Evolutionary conservation across 1,139 yeast genomes (phyloP).

Genomic region (Scheffersomyces parashehatae): DNA sequence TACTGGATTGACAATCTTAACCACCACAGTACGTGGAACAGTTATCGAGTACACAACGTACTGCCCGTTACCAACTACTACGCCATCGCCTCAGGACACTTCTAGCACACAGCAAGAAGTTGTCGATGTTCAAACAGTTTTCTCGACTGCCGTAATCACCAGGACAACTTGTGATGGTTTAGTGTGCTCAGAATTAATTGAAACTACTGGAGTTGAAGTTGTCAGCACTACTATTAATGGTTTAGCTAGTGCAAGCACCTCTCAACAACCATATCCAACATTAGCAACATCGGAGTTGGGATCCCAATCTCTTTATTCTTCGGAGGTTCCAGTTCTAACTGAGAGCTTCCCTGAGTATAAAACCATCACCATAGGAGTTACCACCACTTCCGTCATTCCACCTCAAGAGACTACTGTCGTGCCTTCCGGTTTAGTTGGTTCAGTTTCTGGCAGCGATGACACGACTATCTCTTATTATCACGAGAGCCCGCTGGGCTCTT

Average conservation of each 20-base stretch:
- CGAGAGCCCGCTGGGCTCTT: not conserved
- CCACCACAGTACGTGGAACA: not conserved
- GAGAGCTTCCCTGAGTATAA: not conserved
- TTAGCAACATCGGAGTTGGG: not conserved
- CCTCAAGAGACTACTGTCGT: not conserved
- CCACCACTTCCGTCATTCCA: not conserved
- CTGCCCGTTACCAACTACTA: not conserved
- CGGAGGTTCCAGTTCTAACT: not conserved
- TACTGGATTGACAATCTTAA: not conserved
- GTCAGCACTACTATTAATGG: not conserved
- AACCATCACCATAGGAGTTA: not conserved
- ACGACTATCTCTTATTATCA: not conserved
- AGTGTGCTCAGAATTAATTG: not conserved
- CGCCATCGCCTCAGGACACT: not conserved
- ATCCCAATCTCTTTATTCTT: not conserved
- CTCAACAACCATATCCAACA: not conserved
- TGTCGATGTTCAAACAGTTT: too few relatives aligned
- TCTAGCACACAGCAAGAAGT: too few relatives aligned
- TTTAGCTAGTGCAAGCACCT: not conserved
- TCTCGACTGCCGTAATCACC: not conserved
- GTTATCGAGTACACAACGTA: not conserved
- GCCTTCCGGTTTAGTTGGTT: not conserved
- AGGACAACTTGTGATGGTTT: not conserved
- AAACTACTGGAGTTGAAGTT: not conserved
- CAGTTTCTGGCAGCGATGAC: not conserved